Evolutionary conservation across 768 basidiomycete genomes (phyloP), one percentile per base, ranked within the genome.

Genomic region (Calocera viscosa): DNA sequence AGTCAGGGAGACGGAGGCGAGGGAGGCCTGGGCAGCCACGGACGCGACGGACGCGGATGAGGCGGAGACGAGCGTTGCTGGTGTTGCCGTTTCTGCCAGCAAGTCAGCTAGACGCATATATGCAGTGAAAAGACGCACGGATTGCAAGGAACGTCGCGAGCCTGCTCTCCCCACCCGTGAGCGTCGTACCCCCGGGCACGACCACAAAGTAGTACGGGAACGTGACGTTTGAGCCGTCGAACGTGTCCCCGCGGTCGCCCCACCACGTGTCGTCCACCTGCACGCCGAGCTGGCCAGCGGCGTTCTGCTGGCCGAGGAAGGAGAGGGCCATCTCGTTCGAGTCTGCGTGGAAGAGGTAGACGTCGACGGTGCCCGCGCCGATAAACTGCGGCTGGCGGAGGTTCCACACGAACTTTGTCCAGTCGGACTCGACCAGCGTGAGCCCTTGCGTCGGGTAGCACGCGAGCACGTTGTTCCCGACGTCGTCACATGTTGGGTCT

Each of bases 391-490:
- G 89, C 38, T 84, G 80, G 67, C 81, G 80, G 68, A 84, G 86
- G 72, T 92, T 91, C 89, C 91, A 94, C 73, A 92, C 84, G 73
- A 92, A 86, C 39, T 85, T 82, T 2, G 86, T 84, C 81, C 84
- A 90, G 63, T 88, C 76, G 72, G 87, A 82, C 76, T 95, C 91
- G n/a, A 81, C 75, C 68, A 94, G 79, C 28, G 78, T 68, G 24
- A 83, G 83, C 67, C 81, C 76, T 8, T 75, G 63, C 0, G 78
- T 79, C 11, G 93, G 93, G 73, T 81, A 93, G 74, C 93, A 94
- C 8, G 91, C 89, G 47, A 86, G 80, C 68, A 90, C 79, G 63
- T 83, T 75, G 78, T 94, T 94, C 69, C 84, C 84, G 43, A 74
- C 73, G 39, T 73, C 68, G 65, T 71, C 70, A 71, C 78, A 78